Base-by-base conservation (phyloP, 2,329 filamentous ascomycete species). In the Epichloe uncinata region DNA sequence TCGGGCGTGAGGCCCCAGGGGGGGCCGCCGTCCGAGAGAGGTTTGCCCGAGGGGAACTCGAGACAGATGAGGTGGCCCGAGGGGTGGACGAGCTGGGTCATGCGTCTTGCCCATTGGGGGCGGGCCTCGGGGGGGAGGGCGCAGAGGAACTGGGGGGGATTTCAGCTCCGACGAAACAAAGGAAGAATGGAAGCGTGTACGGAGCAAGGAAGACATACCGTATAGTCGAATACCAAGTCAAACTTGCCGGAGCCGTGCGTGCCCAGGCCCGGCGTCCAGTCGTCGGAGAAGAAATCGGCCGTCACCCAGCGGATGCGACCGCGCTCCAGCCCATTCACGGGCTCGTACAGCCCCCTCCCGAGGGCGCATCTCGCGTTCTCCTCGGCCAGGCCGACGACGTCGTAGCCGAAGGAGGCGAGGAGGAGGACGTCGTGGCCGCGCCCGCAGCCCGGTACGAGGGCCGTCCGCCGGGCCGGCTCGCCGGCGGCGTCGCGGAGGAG, bases 381-480 rank as follows among this genome's bases (percentile, higher is more conserved):
- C 49, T 66, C 60, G 2, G 78, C 78, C 35, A 68, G 67, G 0
- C 87, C 89, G 58, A 79, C 82, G 1, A 81, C 80, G 65, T 94
- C 84, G 62, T 86, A 93, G 1, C 88, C 88, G 60, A 83, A 79
- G 9, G 79, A 78, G 46, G 81, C 78, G 42, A 95, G 74, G 37
- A 95, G 71, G 9, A 87, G 72, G 2, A 88, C 85, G 67, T 95
- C 89, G 60, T 93, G 84, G 5, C 88, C 89, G 44, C 78, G 77
- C 0, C 88, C 89, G 65, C 88, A 95, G 5, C 87, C 88, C 0
- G 88, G 85, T 0, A 95, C 84, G 8, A 94, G 70, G 1, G 83
- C 87, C 36, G 58, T 62, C 36, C 57, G 56, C 45, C 60, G 60
- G 45, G 57, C 45, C 38, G 61, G 57, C 40, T 54, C 52, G 46